A percentile compares a stretch with the other conserved stretches of the same genome.
phyloP scores from a whole-genome alignment of 352 stramenopile genomes.

The Globisporangium orthogonon region DNA sequence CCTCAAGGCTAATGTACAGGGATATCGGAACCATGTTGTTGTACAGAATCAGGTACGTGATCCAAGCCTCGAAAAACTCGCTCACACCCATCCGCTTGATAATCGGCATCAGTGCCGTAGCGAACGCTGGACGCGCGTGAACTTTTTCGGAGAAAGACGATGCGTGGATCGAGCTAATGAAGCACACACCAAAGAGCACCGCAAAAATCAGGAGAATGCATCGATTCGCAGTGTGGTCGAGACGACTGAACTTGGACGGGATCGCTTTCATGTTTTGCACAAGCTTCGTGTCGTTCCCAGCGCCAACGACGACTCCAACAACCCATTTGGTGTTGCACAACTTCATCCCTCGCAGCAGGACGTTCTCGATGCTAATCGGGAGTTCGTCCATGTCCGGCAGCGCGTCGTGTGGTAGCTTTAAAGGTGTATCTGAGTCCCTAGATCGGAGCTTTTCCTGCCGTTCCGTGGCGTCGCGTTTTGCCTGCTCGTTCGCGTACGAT shows the following conservation, averaged over 20 bases:
- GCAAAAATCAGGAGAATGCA: constrained; percentile 85
- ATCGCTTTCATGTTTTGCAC: constrained; percentile 85
- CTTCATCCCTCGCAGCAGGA: constrained; percentile 77
- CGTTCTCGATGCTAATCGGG: constrained; percentile 72
- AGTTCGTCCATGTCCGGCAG: constrained; percentile 43
- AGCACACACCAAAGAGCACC: constrained; percentile 65
- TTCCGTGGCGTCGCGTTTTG: constrained; percentile 13
- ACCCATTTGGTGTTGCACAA: constrained; percentile 82
- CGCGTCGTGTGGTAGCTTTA: neutral
- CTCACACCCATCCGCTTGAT: constrained; percentile 24
- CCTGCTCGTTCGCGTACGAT: constrained; percentile 20
- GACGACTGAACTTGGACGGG: constrained; percentile 79
- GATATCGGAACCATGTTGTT: constrained; percentile 95
- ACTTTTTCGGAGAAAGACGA: constrained; percentile 36
- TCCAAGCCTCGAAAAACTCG: constrained; percentile 53
- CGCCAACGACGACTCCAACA: constrained; percentile 69
- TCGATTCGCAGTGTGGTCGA: constrained; percentile 71
- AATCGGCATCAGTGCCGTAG: constrained; percentile 18
- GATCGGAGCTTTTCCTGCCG: constrained; percentile 1
- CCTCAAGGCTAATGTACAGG: constrained; percentile 96
- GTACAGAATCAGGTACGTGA: constrained; percentile 84
- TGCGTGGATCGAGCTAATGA: constrained; percentile 58
- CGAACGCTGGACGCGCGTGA: constrained; percentile 15
- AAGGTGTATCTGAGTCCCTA: neutral
- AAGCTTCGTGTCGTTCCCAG: constrained; percentile 77